Conservation (phyloP, 148 eudicot genomes). For the Amaranthus palmeri region DNA sequence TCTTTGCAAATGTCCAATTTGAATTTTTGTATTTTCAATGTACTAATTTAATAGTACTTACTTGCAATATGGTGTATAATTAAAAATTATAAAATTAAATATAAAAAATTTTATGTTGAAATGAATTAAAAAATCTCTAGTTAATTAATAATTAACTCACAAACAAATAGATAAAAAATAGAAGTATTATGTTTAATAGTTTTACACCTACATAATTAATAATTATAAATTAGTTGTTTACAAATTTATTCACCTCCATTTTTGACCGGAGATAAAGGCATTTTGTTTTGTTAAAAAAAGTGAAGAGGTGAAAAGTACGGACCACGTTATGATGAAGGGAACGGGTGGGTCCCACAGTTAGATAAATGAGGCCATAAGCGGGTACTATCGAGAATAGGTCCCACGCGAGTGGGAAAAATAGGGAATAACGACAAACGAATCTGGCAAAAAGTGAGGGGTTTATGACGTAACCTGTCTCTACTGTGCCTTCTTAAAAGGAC, state of each 20-base stretch:
- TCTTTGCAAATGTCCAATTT: too few species aligned
- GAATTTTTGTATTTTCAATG: too few species aligned
- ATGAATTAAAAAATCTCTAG: too few species aligned
- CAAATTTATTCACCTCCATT: neutral
- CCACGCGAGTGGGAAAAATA: slow-evolving; percentile 24
- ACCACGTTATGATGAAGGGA: slow-evolving; percentile 11
- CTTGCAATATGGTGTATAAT: too few species aligned
- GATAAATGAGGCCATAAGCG: slow-evolving; percentile 10
- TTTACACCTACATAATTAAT: too few species aligned
- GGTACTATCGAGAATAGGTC: slow-evolving; percentile 14
- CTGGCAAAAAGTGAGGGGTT: slow-evolving; percentile 25
- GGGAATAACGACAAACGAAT: slow-evolving; percentile 28
- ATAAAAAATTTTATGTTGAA: too few species aligned
- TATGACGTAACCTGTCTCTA: slow-evolving; percentile 21
- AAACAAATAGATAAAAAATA: too few species aligned
- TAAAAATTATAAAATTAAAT: too few species aligned
- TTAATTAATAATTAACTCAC: too few species aligned
- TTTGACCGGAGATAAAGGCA: neutral
- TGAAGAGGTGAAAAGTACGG: neutral
- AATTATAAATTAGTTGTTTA: too few species aligned
- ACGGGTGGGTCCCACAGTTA: slow-evolving; percentile 16
- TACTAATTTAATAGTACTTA: too few species aligned
- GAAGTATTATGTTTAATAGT: too few species aligned
- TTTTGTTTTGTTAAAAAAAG: neutral
- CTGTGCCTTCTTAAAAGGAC: neutral